Percentiles rank a stretch among this genome's conserved stretches.
phyloP scores from a whole-genome alignment of 768 basidiomycete species.

The Heimioporus sp. region DNA sequence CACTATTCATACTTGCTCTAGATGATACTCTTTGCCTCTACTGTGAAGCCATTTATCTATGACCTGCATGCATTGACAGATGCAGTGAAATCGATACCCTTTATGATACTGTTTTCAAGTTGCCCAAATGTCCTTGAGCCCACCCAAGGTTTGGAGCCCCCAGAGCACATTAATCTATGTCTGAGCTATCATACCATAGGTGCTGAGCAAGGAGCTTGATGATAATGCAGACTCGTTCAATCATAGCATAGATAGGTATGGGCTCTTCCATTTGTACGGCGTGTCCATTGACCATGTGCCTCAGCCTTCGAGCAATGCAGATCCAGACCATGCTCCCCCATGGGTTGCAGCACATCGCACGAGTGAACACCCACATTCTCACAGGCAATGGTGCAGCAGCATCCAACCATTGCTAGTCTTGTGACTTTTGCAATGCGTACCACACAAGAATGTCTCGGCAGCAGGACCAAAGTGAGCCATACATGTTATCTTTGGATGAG shows the following conservation, averaged over 20 bases:
- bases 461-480: constrained; percentile 11
- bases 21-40: constrained; percentile 17
- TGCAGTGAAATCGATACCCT: constrained; percentile 10
- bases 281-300: not conserved
- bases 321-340: constrained; percentile 39
- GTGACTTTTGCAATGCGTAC: constrained; percentile 13
- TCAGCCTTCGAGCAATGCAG: constrained; percentile 41
- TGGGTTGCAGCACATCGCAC: constrained; percentile 27
- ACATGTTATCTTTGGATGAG: constrained; percentile 16
- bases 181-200: constrained; percentile 10
- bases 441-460: constrained; percentile 9
- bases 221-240: constrained; percentile 10
- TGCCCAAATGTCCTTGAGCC: constrained; percentile 6
- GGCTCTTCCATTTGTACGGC: not conserved
- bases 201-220: constrained; percentile 11
- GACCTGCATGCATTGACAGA: constrained; percentile 6
- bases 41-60: constrained; percentile 12
- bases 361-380: constrained; percentile 16
- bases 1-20: not conserved
- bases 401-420: constrained; percentile 32
- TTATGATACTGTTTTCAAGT: constrained; percentile 7
- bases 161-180: constrained; percentile 11
- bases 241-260: constrained; percentile 11
- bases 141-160: constrained; percentile 17
- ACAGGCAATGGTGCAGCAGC: constrained; percentile 35